Base-by-base conservation (phyloP, 345 rosid species). In the Linum tenue region DNA sequence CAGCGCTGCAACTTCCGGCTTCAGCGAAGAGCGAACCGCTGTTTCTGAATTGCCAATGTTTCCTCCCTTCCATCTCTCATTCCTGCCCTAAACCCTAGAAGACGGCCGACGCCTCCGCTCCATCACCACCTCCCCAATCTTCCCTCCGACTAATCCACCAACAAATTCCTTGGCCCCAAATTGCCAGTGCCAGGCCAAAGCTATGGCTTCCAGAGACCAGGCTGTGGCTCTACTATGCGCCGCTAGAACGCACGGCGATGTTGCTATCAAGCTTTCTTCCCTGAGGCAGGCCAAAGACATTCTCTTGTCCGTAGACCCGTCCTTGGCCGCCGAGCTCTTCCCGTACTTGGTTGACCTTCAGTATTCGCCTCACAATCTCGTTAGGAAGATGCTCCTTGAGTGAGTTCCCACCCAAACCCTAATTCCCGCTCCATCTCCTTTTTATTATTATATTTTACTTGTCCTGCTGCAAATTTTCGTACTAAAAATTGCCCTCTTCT, bases 201-300 rank as follows among this genome's bases (percentile, higher is more conserved):
- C 39, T 1, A 74, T 69, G 73, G 78, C 82, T 64, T 83, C 83
- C 16, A 77, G 83, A 70, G 86, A 83, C 63, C 96, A 83, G 67
- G 89, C 91, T 8, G 82, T 86, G 57, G 78, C 90, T 60, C 97
- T 92, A 69, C 90, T 90, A 66, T 76, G 86, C 60, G 94, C 96
- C 7, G 91, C 91, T 16, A 84, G 81, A 69, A 80, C 77, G 82
- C 98, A 90, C 53, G 77, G 87, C 68, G 96, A 86, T 80, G 80
- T 92, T 81, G 85, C 88, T 3, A 96, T 90, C 36, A 92, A 86
- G 87, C 85, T 92, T 39, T 90, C 97, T 37, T 92, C 98, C 59
- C 77, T 92, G 5, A 81, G 78, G 65, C 98, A 92, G 81, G 88
- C 84, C 69, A 92, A 74, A 64, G 90, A 83, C 73, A 77, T 92